Evolutionary conservation across 1,284 basidiomycete genomes (phyloP).

Genomic region (Chalciporus sp.): DNA sequence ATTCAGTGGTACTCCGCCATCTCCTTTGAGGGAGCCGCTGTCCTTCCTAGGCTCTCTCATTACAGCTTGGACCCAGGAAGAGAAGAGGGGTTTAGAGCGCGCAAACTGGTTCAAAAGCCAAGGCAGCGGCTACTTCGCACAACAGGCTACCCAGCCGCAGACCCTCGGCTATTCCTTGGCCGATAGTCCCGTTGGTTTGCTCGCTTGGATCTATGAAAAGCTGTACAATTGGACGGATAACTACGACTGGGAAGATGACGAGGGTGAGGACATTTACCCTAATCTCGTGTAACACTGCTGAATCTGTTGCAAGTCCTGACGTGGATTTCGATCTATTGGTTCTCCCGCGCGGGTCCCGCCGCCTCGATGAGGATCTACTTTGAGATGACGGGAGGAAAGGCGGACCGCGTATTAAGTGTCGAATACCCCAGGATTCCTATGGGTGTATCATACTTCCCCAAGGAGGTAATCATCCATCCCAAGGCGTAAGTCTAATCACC

Average conservation of each 20-base stretch:
- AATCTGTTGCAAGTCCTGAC: constrained; percentile 45
- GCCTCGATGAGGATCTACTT: constrained; percentile 60
- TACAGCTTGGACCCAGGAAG: constrained; percentile 37
- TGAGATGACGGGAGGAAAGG: constrained; percentile 31
- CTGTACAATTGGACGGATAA: constrained; percentile 52
- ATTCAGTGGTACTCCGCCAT: constrained; percentile 30
- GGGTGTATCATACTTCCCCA: constrained; percentile 53
- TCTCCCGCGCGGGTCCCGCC: constrained; percentile 56
- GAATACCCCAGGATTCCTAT: constrained; percentile 40
- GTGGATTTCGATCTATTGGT: constrained; percentile 63
- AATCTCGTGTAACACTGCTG: not conserved
- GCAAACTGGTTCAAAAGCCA: constrained; percentile 31
- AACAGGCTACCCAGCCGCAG: constrained; percentile 56
- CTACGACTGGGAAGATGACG: constrained; percentile 54
- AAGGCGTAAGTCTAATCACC: constrained; percentile 34
- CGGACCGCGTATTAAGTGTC: fast-evolving
- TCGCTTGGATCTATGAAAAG: constrained; percentile 67
- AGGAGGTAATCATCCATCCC: constrained; percentile 42
- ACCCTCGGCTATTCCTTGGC: constrained; percentile 57
- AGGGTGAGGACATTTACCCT: constrained; percentile 34
- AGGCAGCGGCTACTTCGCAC: constrained; percentile 43
- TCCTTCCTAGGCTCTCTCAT: constrained; percentile 31
- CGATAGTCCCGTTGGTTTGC: constrained; percentile 59
- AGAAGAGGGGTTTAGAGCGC: constrained; percentile 41
- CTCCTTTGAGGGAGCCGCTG: constrained; percentile 29